Evolutionary conservation across 139 green algal species (phyloP).

Genomic region (Coccomyxa sp.): DNA sequence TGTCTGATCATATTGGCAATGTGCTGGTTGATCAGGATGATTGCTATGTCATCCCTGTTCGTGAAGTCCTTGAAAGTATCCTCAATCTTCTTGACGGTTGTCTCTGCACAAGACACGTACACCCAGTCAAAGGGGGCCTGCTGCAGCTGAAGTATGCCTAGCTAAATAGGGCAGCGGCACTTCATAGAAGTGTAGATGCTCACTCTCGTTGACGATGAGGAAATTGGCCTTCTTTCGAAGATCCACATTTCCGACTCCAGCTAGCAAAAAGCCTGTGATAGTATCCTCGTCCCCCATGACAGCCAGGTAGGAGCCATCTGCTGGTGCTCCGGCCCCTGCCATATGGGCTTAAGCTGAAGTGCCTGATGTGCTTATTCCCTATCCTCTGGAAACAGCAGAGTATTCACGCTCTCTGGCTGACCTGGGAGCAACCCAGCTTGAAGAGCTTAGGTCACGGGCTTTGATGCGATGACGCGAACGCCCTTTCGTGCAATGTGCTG

Average conservation of each 20-base stretch:
- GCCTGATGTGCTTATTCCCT: no score
- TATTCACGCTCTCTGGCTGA: no score
- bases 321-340: no score
- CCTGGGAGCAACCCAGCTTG: no score
- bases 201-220: conserved; percentile 91
- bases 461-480: no score
- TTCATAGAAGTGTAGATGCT: conserved; percentile 10
- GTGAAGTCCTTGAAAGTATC: conserved; percentile 92
- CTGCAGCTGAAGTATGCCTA: no score
- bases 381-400: no score
- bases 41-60: conserved; percentile 85
- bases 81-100: conserved; percentile 81
- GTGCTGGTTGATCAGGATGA: conserved; percentile 93
- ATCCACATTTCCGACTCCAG: conserved; percentile 94
- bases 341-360: no score
- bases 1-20: conserved; percentile 87
- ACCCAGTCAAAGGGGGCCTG: not conserved
- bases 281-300: conserved; percentile 80
- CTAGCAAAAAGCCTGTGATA: conserved; percentile 95
- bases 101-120: conserved; percentile 51
- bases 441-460: no score
- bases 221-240: conserved; percentile 88
- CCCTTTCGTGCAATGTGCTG: no score
- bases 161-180: no score
- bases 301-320: conserved; percentile 24